These are phyloP conservation scores for Zasmidium cellare DNA, from an alignment of 2,329 filamentous ascomycete species.

Conservation along the genomic window DNA sequence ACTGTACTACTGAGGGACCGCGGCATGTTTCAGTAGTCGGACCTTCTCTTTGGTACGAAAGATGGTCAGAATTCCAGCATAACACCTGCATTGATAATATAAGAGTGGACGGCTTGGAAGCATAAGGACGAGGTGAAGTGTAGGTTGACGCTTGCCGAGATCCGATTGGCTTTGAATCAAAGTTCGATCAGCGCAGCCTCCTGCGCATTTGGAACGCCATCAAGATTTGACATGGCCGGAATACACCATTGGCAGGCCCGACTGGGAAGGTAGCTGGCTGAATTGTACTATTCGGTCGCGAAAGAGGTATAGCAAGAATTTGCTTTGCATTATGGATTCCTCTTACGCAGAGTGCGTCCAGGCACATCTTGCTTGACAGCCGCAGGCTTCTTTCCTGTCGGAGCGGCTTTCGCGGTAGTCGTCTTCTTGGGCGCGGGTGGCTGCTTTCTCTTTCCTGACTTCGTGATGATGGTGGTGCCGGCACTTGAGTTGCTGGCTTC, in stretches of 20 bases:
- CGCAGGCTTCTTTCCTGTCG: slow-evolving; percentile 44
- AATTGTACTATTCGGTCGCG: not conserved
- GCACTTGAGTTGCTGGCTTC: slow-evolving; percentile 62
- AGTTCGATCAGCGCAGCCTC: not conserved
- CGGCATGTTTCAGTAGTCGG: not conserved
- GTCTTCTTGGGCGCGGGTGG: slow-evolving; percentile 16
- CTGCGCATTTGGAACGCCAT: not conserved
- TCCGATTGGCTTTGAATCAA: not conserved
- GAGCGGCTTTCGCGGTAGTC: slow-evolving; percentile 35
- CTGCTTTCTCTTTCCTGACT: slow-evolving; percentile 35
- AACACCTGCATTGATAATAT: not conserved
- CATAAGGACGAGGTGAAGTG: not conserved
- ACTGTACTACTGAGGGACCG: not conserved
- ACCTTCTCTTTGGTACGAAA: not conserved
- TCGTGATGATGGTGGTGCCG: slow-evolving; percentile 59
- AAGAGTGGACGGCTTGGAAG: not conserved
- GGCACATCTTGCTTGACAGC: slow-evolving; percentile 26
- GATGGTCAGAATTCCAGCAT: not conserved
- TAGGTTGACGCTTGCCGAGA: not conserved
- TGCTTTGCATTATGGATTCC: slow-evolving; percentile 20
- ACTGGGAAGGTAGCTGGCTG: not conserved
- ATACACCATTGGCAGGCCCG: not conserved
- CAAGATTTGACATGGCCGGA: not conserved
- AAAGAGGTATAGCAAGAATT: not conserved
- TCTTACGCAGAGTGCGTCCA: slow-evolving; percentile 34